These are phyloP conservation scores for Phytophthora sojae DNA, from an alignment of 352 stramenopile species.

Conservation along the genomic window DNA sequence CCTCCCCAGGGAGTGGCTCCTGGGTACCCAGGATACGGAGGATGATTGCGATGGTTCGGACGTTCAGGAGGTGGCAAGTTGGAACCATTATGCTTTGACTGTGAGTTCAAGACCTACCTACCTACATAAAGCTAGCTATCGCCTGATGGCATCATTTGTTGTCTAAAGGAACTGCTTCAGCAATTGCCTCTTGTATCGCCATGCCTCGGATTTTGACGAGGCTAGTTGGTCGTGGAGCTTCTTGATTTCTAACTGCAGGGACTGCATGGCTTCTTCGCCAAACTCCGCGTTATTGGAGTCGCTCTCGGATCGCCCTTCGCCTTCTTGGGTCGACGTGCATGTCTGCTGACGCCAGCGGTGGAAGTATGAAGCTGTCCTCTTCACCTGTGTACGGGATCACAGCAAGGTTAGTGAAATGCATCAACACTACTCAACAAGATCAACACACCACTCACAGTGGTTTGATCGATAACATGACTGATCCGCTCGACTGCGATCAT, in stretches of 20 bases:
- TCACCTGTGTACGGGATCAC: slow-evolving; percentile 33
- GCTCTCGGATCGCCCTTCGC: background rate
- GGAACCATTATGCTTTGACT: background rate
- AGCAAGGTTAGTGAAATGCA: slow-evolving; percentile 5
- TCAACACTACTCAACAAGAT: background rate
- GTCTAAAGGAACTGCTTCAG: slow-evolving; percentile 73
- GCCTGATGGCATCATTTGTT: slow-evolving; percentile 4
- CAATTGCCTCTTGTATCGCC: slow-evolving; percentile 80
- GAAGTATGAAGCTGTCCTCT: slow-evolving; percentile 48
- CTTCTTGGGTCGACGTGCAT: background rate
- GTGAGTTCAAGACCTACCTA: slow-evolving; percentile 1
- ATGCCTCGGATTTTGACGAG: slow-evolving; percentile 75
- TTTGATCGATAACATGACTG: slow-evolving; percentile 48
- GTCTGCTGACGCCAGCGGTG: slow-evolving; percentile 40
- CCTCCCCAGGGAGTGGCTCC: slow-evolving; percentile 25
- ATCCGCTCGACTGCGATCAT: slow-evolving; percentile 74
- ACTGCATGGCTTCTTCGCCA: slow-evolving; percentile 38
- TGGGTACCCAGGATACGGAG: slow-evolving; percentile 50
- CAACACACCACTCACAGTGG: slow-evolving; percentile 35
- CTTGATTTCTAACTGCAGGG: slow-evolving; percentile 70
- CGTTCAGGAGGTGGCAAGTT: background rate
- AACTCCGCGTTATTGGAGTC: slow-evolving; percentile 4
- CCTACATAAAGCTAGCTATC: background rate
- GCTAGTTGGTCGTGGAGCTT: slow-evolving; percentile 74
- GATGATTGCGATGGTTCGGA: slow-evolving; percentile 24